Evolutionary conservation across 2,329 filamentous ascomycete species (phyloP), one percentile per base, ranked within the genome.

Genomic region (Diplodia sapinea): DNA sequence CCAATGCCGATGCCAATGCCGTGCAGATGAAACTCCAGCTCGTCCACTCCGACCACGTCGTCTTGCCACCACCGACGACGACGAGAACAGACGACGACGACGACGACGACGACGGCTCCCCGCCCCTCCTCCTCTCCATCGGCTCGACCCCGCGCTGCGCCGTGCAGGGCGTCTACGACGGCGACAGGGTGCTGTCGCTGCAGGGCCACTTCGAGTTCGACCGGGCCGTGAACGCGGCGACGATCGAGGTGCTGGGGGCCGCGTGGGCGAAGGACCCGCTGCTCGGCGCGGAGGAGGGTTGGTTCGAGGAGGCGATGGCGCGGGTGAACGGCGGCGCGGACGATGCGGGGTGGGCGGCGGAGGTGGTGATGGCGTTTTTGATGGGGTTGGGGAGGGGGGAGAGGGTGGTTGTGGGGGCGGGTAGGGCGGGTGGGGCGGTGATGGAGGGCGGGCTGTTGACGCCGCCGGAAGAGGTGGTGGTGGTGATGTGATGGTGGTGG

Each of bases 201-300:
- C 86, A 85, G 78, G 74, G 80, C 2, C 82, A 80, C 70, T 74
- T 70, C 9, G 82, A 84, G 71, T 86, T 85, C 70, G 80, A 84
- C 73, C 76, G 75, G 7, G 72, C 86, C 29, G 51, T 66, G 65
- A 84, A 82, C 62, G 79, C 78, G 0, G 77, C 83, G 61, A 64
- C 85, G 7, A 82, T 82, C 73, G 71, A 74, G 8, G 74, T 75
- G 12, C 85, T 80, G 69, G 74, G 74, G 4, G 67, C 71, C 4
- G 76, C 79, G 33, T 74, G 84, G 72, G 79, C 80, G 71, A 79
- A 77, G 0, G 73, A 79, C 33, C 9, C 11, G 33, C 8, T 36
- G 33, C 11, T 36, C 33, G 0, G 78, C 69, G 65, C 43, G 76
- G 33, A 11, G 43, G 43, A 47, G n/a, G n/a, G 13, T 6, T 36